A percentile compares a stretch with the other conserved stretches of the same genome.
phyloP scores from a whole-genome alignment of 805 yeast species.

The Metschnikowia kunwiensis region DNA sequence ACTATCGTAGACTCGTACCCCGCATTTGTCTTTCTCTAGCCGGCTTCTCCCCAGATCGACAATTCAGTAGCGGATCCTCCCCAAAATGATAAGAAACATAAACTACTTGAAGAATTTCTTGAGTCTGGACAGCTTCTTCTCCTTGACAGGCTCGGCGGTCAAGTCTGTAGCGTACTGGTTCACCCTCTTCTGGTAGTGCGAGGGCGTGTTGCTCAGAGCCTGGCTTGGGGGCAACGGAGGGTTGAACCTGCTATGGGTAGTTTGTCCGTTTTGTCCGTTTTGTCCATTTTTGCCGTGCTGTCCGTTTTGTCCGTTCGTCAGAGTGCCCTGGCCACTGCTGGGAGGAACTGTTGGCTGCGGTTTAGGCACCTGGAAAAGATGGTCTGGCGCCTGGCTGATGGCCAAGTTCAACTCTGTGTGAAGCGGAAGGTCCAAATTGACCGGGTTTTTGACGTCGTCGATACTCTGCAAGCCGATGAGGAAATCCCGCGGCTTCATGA shows the following conservation, averaged over 20 bases:
- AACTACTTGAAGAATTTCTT: slow-evolving; percentile 19
- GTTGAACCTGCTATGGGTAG: background rate
- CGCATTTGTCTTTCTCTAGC: too few relatives aligned
- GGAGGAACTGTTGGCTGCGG: slow-evolving; percentile 1
- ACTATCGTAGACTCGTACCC: too few relatives aligned
- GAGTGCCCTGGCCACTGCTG: background rate
- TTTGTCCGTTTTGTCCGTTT: background rate
- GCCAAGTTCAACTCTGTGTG: slow-evolving; percentile 13
- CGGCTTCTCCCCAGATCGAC: too few relatives aligned
- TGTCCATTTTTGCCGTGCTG: background rate
- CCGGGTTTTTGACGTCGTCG: slow-evolving; percentile 35
- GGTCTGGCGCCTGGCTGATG: slow-evolving; percentile 17
- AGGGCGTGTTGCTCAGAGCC: slow-evolving; percentile 7
- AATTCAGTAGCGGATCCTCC: too few relatives aligned
- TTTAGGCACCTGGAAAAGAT: slow-evolving; percentile 15
- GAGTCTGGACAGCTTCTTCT: slow-evolving; percentile 20
- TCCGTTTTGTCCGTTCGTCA: background rate
- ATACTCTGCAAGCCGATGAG: slow-evolving; percentile 42
- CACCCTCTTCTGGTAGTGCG: slow-evolving; percentile 15
- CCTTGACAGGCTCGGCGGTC: slow-evolving; percentile 13
- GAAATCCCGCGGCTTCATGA: slow-evolving; percentile 52
- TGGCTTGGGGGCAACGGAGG: slow-evolving; percentile 1
- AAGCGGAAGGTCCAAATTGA: slow-evolving; percentile 38
- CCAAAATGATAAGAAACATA: too few relatives aligned
- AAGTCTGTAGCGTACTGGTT: slow-evolving; percentile 15